Conservation (phyloP, 345 rosid species). For the Brassica rapa region DNA sequence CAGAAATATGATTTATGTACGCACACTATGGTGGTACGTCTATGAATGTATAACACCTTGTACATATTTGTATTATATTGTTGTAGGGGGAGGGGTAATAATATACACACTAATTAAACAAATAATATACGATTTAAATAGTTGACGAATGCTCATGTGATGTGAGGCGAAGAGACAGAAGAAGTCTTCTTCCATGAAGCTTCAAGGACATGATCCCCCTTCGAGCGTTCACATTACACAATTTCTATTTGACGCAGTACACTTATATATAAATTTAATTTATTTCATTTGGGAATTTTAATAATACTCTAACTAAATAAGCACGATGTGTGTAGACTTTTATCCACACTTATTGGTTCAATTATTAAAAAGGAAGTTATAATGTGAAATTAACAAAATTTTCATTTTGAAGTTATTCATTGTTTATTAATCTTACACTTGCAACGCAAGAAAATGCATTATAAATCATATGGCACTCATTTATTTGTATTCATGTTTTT, state of each 20-base stretch:
- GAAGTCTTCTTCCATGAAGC: constrained; percentile 52
- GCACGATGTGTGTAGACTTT: constrained; percentile 20
- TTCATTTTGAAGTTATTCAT: no score
- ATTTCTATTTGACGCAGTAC: constrained; percentile 48
- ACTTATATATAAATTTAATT: constrained; percentile 25
- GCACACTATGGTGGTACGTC: neutral
- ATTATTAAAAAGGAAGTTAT: neutral
- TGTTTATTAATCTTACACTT: neutral
- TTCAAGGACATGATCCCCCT: constrained; percentile 46
- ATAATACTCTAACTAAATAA: constrained; percentile 5
- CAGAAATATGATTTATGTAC: neutral
- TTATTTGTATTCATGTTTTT: neutral
- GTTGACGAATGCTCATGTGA: constrained; percentile 46
- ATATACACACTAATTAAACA: neutral
- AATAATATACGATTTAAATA: constrained; percentile 26
- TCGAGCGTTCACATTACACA: constrained; percentile 25
- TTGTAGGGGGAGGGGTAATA: constrained; percentile 1
- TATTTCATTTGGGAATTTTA: constrained; percentile 27
- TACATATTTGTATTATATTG: neutral
- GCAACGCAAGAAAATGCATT: neutral
- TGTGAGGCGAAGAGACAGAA: constrained; percentile 27
- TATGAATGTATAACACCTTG: neutral
- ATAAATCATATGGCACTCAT: neutral
- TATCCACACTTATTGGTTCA: constrained; percentile 7
- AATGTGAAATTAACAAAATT: neutral